phyloP scores from a whole-genome alignment of 2,329 filamentous ascomycete genomes.

The Curvularia sp. region DNA sequence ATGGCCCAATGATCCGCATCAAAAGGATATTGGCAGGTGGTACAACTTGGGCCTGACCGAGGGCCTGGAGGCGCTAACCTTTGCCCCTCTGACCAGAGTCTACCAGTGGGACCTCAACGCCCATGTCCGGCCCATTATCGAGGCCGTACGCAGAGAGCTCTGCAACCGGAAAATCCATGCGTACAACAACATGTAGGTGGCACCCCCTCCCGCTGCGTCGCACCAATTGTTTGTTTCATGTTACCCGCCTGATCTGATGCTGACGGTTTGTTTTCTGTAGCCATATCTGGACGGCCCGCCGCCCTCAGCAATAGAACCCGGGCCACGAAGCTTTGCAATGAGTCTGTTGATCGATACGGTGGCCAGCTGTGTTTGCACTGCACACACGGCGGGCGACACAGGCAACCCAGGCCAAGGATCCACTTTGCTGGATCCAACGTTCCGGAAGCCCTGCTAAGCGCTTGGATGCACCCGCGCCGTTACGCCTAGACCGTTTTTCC shows the following conservation, averaged over 20 bases:
- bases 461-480: slow-evolving; percentile 11
- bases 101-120: slow-evolving; percentile 65
- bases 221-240: slow-evolving; percentile 35
- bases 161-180: slow-evolving; percentile 71
- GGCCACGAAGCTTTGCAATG: slow-evolving; percentile 21
- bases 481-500: slow-evolving; percentile 11
- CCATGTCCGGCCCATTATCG: slow-evolving; percentile 68
- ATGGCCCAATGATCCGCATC: slow-evolving; percentile 70
- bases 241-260: slow-evolving; percentile 29
- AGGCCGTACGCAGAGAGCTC: slow-evolving; percentile 71
- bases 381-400: slow-evolving; percentile 20
- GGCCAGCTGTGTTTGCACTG: slow-evolving; percentile 19
- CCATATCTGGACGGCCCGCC: slow-evolving; percentile 57
- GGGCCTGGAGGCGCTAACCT: slow-evolving; percentile 73
- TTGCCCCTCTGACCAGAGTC: slow-evolving; percentile 74
- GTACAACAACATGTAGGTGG: slow-evolving; percentile 78
- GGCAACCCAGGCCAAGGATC: slow-evolving; percentile 13
- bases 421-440: slow-evolving; percentile 9
- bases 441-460: slow-evolving; percentile 8
- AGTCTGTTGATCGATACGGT: slow-evolving; percentile 22
- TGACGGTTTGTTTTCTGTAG: slow-evolving; percentile 47
- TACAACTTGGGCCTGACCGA: slow-evolving; percentile 81
- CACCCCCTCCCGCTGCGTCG: slow-evolving; percentile 19
- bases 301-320: slow-evolving; percentile 49
- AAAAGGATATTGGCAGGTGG: slow-evolving; percentile 77